Evolutionary conservation across 1,284 basidiomycete species (phyloP), one percentile per base, ranked within the genome.

Genomic region (Heterobasidion irregulare): DNA sequence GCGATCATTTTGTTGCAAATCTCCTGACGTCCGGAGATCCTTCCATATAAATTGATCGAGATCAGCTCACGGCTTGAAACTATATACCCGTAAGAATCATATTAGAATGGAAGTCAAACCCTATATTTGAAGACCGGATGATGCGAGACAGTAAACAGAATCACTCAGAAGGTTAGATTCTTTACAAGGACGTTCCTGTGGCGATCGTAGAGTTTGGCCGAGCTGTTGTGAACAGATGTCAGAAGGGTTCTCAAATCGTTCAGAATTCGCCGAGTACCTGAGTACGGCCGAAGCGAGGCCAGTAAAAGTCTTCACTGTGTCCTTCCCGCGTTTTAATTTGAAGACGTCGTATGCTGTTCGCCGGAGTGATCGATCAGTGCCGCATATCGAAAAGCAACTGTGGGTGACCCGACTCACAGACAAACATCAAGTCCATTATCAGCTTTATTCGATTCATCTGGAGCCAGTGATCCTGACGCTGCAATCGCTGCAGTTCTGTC

Each of bases 361-460:
- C 13, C 48, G 36, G 44, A 32, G 46, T 44, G 43, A n/a, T 34
- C 47, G 18, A 54, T 13, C 59, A 26, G 32, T 34, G 47, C 26
- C 26, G 26, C 26, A 26, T 26, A 26, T 5, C 26, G 26, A 6
- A 41, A 41, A 47, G 18, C 36, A 49, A 18, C 45, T 52, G 36
- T 41, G 33, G 49, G 16, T 49, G 36, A 53, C 16, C 50, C 41
- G 13, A 81, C 89, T 73, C 65, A 92, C 89, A 89, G 66, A 90
- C 89, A 68, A 91, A 92, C 60, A 90, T 78, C 57, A 92, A 70
- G 68, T 92, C 89, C 85, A 91, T 89, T 35, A 80, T 62, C 57
- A 92, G 72, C 72, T 92, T 92, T 54, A 75, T 71, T 54, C 84
- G 72, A 33, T 83, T 78, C 47, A 88, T 68, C 59, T 80, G 80